Conservation (phyloP, 140 eudicot species). For the Anethum foeniculum region DNA sequence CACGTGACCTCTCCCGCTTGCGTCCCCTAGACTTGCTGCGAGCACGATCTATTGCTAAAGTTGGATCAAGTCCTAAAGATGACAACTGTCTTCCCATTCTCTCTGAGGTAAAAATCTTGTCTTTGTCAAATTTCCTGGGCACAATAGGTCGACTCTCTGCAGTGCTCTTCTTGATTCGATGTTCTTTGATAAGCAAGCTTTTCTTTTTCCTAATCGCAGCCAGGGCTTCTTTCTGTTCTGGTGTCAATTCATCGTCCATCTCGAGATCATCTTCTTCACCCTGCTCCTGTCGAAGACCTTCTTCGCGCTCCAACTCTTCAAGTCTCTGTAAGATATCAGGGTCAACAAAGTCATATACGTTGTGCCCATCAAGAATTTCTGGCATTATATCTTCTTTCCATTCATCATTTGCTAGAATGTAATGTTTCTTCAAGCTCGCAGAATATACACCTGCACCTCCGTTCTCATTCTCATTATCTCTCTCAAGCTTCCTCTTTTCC, state of each 20-base stretch:
- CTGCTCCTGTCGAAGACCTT: constrained; percentile 53
- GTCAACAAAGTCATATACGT: constrained; percentile 73
- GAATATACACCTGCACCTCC: constrained; percentile 98
- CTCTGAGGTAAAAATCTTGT: constrained; percentile 43
- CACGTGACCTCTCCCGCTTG: constrained; percentile 76
- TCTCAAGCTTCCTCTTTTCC: constrained; percentile 68
- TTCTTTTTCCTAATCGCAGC: constrained; percentile 75
- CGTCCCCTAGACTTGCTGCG: constrained; percentile 92
- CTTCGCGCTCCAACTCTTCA: constrained; percentile 87
- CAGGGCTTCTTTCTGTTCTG: constrained; percentile 55
- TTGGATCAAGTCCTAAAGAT: constrained; percentile 68
- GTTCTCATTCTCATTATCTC: constrained; percentile 70
- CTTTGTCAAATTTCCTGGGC: constrained; percentile 80
- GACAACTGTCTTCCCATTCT: constrained; percentile 89
- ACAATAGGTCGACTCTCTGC: constrained; percentile 82
- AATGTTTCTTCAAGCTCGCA: constrained; percentile 74
- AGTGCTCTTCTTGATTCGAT: constrained; percentile 78
- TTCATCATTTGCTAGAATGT: constrained; percentile 64
- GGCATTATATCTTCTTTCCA: constrained; percentile 93
- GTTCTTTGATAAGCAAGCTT: constrained; percentile 60
- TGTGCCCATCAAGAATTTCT: constrained; percentile 87
- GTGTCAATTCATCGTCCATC: constrained; percentile 68
- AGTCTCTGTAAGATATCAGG: constrained; percentile 81
- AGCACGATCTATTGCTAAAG: constrained; percentile 56
- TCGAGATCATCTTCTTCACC: constrained; percentile 60